Evolutionary conservation across 208 protist genomes (phyloP).

Genomic region (Leishmania lainsoni): DNA sequence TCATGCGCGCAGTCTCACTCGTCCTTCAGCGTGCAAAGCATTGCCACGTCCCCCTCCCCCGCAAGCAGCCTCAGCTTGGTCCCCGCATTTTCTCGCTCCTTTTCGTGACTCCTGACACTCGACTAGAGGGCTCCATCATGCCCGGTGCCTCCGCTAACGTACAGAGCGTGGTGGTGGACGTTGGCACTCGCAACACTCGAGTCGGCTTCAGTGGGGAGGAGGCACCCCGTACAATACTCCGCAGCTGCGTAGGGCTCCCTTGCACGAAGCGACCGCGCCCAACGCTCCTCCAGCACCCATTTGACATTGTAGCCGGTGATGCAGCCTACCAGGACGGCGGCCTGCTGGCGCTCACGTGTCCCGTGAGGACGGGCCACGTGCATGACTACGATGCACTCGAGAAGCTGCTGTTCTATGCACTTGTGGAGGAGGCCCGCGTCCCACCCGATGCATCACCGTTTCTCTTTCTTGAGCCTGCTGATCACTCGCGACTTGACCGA

Average conservation of each 20-base stretch:
- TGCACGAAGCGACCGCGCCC: conserved; percentile 61
- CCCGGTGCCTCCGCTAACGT: conserved; percentile 4
- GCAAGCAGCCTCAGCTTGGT: background rate
- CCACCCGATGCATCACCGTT: conserved; percentile 58
- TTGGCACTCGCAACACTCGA: conserved; percentile 94
- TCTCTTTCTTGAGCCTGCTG: conserved; percentile 97
- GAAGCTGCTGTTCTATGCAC: conserved; percentile 77
- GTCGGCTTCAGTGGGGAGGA: conserved; percentile 96
- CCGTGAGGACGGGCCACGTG: conserved; percentile 72
- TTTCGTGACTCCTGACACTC: background rate
- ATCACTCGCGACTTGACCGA: conserved; percentile 93
- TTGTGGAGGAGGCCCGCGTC: conserved; percentile 69
- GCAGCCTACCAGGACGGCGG: conserved; percentile 66
- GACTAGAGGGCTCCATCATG: background rate
- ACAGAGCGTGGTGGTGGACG: conserved; percentile 93
- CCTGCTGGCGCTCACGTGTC: conserved; percentile 49
- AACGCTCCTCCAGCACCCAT: conserved; percentile 63
- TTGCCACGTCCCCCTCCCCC: background rate
- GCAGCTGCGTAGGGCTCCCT: conserved; percentile 74
- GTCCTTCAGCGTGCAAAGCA: background rate
- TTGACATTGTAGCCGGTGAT: conserved; percentile 69
- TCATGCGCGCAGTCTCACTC: background rate
- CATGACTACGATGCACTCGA: conserved; percentile 81
- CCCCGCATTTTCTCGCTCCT: background rate
- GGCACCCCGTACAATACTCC: conserved; percentile 91